These are phyloP conservation scores for Fusarium cicatricum DNA, from an alignment of 2,329 filamentous ascomycete species.

Conservation along the genomic window DNA sequence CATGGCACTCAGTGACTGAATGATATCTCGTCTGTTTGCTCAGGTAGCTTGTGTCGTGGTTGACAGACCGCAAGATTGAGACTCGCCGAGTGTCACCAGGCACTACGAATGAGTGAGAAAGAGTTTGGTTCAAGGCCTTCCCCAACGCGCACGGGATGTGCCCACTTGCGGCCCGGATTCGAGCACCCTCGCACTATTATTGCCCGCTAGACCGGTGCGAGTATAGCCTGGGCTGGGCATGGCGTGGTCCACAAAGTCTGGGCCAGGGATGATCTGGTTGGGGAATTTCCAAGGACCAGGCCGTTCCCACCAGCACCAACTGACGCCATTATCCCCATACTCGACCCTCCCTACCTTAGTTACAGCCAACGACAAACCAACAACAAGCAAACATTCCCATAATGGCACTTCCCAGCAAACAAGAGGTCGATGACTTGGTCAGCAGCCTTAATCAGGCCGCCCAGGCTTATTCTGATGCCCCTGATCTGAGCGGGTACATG, in stretches of 20 bases:
- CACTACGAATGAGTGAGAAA: background rate
- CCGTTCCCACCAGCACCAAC: background rate
- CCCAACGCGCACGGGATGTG: background rate
- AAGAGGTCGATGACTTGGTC: constrained; percentile 34
- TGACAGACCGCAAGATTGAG: background rate
- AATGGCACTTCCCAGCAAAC: constrained; percentile 31
- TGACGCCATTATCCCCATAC: background rate
- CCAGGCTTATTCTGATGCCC: constrained; percentile 36
- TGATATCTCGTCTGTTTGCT: background rate
- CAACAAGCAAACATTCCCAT: background rate
- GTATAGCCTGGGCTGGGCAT: background rate
- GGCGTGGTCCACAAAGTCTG: constrained; percentile 8
- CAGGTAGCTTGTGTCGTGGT: background rate
- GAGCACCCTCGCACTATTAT: background rate
- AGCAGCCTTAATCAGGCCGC: constrained; percentile 25
- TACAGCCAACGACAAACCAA: background rate
- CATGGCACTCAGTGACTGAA: background rate
- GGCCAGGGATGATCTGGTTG: background rate
- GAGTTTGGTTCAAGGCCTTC: background rate
- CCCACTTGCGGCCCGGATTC: background rate
- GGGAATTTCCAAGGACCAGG: constrained; percentile 2
- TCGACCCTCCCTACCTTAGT: background rate
- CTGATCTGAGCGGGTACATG: constrained; percentile 38
- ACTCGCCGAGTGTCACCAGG: background rate
- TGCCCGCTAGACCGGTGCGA: constrained; percentile 4